Percentiles rank a stretch among this genome's conserved stretches.
Conservation (phyloP, 345 rosid genomes). For the Syzygium oleosum region DNA sequence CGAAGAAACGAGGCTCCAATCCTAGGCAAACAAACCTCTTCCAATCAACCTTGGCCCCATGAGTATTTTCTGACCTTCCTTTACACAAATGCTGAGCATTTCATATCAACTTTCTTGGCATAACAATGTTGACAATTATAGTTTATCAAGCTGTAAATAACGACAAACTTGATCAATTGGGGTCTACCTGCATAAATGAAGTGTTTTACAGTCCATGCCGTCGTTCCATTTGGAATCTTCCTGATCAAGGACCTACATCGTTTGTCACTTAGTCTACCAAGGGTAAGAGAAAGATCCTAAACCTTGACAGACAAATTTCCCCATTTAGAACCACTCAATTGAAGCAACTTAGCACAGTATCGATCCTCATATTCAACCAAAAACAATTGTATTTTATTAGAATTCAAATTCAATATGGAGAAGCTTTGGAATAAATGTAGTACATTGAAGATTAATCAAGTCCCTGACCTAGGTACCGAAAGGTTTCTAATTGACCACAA, state of each 20-base stretch:
- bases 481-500: too few relatives aligned
- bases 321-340: not conserved
- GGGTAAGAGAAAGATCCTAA: too few relatives aligned
- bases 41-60: not conserved
- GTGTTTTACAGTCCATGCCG: too few relatives aligned
- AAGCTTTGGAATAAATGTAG: not conserved
- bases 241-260: too few relatives aligned
- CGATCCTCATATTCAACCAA: not conserved
- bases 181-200: too few relatives aligned
- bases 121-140: rapidly evolving
- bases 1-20: not conserved
- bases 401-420: not conserved
- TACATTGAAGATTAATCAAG: not conserved
- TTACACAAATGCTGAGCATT: not conserved
- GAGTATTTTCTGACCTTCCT: not conserved
- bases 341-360: not conserved
- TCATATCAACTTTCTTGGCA: not conserved
- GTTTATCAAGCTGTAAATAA: not conserved
- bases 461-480: too few relatives aligned
- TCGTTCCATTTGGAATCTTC: too few relatives aligned
- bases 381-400: not conserved
- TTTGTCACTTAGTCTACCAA: too few relatives aligned
- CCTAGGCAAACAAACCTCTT: not conserved
- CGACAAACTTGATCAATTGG: too few relatives aligned
- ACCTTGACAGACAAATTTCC: not conserved